Percentiles rank a stretch among this genome's conserved stretches.
These are phyloP conservation scores for Apocynum venetum DNA, from an alignment of 257 asterid genomes.

Conservation along the genomic window DNA sequence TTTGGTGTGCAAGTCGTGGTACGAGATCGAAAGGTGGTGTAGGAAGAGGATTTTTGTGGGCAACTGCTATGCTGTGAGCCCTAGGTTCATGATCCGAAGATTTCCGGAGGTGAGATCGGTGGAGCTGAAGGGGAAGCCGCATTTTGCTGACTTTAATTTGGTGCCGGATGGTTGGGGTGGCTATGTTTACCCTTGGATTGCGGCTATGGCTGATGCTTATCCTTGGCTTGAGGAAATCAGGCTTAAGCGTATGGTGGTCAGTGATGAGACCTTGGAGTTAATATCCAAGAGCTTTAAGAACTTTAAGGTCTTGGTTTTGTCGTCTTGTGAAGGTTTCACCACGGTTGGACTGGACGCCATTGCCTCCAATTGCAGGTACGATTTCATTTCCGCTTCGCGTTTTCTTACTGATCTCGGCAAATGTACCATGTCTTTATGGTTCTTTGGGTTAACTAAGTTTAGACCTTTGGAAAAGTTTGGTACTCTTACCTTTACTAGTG, in stretches of 20 bases:
- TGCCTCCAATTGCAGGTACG: constrained; percentile 91
- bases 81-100: constrained; percentile 64
- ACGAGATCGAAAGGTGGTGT: constrained; percentile 84
- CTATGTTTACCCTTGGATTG: constrained; percentile 62
- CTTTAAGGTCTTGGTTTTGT: constrained; percentile 70
- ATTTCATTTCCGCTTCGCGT: constrained; percentile 3
- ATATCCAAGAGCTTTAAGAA: constrained; percentile 68
- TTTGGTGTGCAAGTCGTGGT: constrained; percentile 90
- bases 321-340: constrained; percentile 78
- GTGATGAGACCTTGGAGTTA: constrained; percentile 74
- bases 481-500: neutral
- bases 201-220: constrained; percentile 61
- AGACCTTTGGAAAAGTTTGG: constrained; percentile 1
- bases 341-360: constrained; percentile 85
- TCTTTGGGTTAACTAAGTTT: neutral
- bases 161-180: constrained; percentile 98
- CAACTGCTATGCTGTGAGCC: constrained; percentile 78
- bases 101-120: constrained; percentile 73
- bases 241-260: constrained; percentile 88
- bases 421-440: constrained; percentile 1
- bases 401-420: neutral
- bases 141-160: constrained; percentile 84
- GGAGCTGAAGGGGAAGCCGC: constrained; percentile 91
- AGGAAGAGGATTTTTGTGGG: constrained; percentile 75
- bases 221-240: constrained; percentile 81